Conservation (phyloP, 2,329 filamentous ascomycete species). For the Hypoxylon rubiginosum region DNA sequence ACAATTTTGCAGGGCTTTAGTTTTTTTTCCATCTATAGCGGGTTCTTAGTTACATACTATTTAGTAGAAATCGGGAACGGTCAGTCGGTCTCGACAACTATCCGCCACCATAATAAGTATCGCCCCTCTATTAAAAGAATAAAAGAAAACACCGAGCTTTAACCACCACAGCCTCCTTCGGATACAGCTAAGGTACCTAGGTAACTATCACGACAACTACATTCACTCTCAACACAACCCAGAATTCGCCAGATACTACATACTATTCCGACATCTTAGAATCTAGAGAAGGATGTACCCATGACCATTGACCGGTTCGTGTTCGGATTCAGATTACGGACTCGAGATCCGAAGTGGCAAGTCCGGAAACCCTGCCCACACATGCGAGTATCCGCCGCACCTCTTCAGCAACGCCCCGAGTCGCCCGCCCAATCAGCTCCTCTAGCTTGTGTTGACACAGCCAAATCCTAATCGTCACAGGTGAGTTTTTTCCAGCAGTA, state of each 20-base stretch:
- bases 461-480: slow-evolving; percentile 15
- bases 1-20: slow-evolving; percentile 23
- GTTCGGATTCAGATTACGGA: slow-evolving; percentile 31
- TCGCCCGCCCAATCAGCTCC: slow-evolving; percentile 27
- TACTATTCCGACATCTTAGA: slow-evolving; percentile 10
- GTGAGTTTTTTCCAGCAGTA: slow-evolving; percentile 8
- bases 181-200: slow-evolving; percentile 6
- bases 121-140: background rate
- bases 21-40: slow-evolving; percentile 18
- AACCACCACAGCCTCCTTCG: slow-evolving; percentile 20
- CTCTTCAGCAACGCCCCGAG: slow-evolving; percentile 6
- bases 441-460: slow-evolving; percentile 16
- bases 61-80: slow-evolving; percentile 12
- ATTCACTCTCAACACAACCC: slow-evolving; percentile 4
- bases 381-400: slow-evolving; percentile 33
- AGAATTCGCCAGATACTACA: background rate
- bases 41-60: background rate
- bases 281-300: slow-evolving; percentile 4
- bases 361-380: slow-evolving; percentile 20
- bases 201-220: slow-evolving; percentile 20
- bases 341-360: slow-evolving; percentile 37
- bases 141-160: slow-evolving; percentile 12
- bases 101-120: slow-evolving; percentile 1
- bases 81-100: slow-evolving; percentile 14
- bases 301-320: slow-evolving; percentile 22